A percentile compares a stretch with the other conserved stretches of the same genome.
These are phyloP conservation scores for Asterochloris sp. DNA, from an alignment of 139 green algal genomes.

Conservation along the genomic window DNA sequence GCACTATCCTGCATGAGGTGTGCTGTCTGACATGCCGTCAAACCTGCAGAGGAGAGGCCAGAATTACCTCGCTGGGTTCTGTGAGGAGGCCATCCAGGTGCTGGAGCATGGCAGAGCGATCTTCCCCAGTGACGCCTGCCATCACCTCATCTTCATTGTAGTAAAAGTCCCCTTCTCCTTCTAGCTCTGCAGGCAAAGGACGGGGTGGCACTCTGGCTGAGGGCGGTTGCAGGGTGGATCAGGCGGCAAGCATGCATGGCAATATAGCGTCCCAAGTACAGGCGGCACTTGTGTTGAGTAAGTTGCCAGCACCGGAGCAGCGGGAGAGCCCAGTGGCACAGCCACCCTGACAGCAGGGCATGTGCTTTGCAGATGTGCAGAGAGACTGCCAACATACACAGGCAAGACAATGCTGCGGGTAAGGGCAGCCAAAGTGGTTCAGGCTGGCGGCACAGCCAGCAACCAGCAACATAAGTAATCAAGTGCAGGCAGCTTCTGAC, in stretches of 20 bases:
- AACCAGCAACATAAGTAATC: not conserved
- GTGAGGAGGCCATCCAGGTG: not conserved
- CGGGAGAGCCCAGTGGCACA: not conserved
- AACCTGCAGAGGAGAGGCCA: no score
- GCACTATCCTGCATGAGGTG: no score
- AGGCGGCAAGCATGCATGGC: not conserved
- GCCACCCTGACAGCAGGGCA: not conserved
- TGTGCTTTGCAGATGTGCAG: not conserved
- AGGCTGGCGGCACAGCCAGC: not conserved
- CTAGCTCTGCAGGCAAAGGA: not conserved
- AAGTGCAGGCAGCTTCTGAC: not conserved
- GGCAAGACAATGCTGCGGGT: no score
- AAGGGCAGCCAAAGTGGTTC: not conserved
- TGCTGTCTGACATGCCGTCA: no score
- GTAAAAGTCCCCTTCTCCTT: not conserved
- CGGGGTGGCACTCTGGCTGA: not conserved
- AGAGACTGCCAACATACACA: no score
- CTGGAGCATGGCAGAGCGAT: not conserved
- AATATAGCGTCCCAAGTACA: not conserved
- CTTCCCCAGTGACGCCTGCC: not conserved
- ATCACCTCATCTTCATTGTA: conserved; percentile 1
- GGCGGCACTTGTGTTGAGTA: not conserved
- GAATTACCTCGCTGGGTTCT: no score
- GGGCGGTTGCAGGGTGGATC: not conserved
- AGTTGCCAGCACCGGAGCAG: not conserved